Percentiles rank a stretch among this genome's conserved stretches.
These are phyloP conservation scores for Ceratocystis lukuohia DNA, from an alignment of 2,329 filamentous ascomycete species.

Conservation along the genomic window DNA sequence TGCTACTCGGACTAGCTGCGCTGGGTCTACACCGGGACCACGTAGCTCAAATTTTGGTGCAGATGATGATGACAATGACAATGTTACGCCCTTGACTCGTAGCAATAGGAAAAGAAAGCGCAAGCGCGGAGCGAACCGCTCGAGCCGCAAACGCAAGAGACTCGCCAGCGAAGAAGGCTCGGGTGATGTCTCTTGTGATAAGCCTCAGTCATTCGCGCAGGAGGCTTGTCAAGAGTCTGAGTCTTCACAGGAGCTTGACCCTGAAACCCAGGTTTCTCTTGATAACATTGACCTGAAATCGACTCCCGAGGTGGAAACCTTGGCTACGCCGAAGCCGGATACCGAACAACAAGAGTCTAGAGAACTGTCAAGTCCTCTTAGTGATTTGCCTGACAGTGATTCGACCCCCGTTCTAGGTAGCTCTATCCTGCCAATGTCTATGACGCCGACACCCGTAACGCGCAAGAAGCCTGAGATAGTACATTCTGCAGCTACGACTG, in stretches of 20 bases:
- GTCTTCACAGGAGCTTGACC: not conserved
- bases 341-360: constrained; percentile 20
- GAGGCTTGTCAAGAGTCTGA: constrained; percentile 4
- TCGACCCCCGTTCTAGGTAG: not conserved
- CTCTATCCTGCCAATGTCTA: not conserved
- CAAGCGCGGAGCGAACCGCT: constrained; percentile 14
- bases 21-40: not conserved
- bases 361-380: constrained; percentile 15
- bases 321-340: not conserved
- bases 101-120: constrained; percentile 11
- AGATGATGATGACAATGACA: not conserved
- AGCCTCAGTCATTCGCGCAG: not conserved
- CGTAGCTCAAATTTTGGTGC: not conserved
- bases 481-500: not conserved
- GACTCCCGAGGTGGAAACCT: not conserved
- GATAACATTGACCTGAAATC: constrained; percentile 5
- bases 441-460: not conserved
- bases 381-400: constrained; percentile 14
- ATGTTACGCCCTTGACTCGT: not conserved
- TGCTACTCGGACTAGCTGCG: not conserved
- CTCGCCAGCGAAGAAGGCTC: not conserved
- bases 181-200: not conserved
- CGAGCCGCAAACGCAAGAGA: constrained; percentile 12
- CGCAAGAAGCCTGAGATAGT: too few species aligned
- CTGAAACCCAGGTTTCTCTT: constrained; percentile 11